phyloP scores from a whole-genome alignment of 768 basidiomycete genomes.

The Tricholomella constricta region DNA sequence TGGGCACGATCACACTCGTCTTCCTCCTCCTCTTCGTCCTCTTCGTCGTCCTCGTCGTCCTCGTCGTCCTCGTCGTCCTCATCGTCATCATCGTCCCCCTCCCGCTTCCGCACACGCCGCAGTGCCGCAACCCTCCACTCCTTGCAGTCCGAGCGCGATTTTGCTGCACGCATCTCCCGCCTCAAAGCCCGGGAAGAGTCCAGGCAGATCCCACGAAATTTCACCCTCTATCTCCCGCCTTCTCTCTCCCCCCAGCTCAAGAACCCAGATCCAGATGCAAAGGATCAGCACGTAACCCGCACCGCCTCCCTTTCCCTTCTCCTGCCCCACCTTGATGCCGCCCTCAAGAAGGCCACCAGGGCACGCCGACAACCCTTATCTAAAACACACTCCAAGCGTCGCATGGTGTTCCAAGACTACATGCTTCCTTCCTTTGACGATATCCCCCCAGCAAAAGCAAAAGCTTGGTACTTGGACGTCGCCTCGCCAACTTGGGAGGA shows the following conservation, averaged over 20 bases:
- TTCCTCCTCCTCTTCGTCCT: conserved; percentile 40
- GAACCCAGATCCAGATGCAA: conserved; percentile 3
- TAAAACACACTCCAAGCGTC: conserved; percentile 26
- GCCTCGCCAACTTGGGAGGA: conserved; percentile 88
- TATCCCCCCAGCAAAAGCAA: conserved; percentile 28
- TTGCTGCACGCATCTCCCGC: conserved; percentile 59
- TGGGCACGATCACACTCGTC: conserved; percentile 63
- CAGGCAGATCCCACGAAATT: conserved; percentile 60
- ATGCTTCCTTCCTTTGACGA: conserved; percentile 5
- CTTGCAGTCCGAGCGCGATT: conserved; percentile 56
- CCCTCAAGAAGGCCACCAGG: conserved; percentile 43
- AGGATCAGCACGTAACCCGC: conserved; percentile 33
- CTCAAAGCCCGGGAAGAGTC: conserved; percentile 64
- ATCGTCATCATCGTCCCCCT: no score
- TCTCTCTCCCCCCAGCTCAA: conserved; percentile 17
- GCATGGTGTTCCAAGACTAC: conserved; percentile 9
- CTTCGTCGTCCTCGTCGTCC: conserved; percentile 46
- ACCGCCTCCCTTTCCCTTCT: conserved; percentile 51
- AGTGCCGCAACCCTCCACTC: conserved; percentile 55
- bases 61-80: conserved; percentile 42
- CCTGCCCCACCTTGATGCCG: conserved; percentile 50
- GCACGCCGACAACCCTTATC: conserved; percentile 27
- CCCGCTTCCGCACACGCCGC: conserved; percentile 48
- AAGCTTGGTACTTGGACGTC: conserved; percentile 91
- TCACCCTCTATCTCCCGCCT: conserved; percentile 65